phyloP scores from a whole-genome alignment of 805 yeast genomes.

The Candida schatavii region DNA sequence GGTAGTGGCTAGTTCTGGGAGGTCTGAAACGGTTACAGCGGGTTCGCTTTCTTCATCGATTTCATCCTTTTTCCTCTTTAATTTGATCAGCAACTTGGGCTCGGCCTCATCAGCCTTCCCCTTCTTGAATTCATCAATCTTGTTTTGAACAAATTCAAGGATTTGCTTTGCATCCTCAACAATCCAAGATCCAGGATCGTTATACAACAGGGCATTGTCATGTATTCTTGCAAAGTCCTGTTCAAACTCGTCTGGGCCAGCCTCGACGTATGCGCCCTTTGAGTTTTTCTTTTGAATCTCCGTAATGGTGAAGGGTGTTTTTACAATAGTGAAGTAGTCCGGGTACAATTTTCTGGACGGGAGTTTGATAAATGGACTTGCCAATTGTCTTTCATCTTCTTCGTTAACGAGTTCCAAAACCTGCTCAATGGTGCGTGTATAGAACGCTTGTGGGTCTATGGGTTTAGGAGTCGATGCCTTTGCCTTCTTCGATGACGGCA shows the following conservation, averaged over 20 bases:
- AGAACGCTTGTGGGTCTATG: constrained; percentile 16
- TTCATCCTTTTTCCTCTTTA: constrained; percentile 1
- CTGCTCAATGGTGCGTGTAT: constrained; percentile 27
- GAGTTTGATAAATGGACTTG: constrained; percentile 29
- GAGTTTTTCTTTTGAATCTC: constrained; percentile 34
- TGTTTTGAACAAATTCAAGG: constrained; percentile 53
- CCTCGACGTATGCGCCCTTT: constrained; percentile 38
- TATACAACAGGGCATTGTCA: constrained; percentile 39
- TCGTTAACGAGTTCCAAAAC: constrained; percentile 33
- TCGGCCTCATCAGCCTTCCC: constrained; percentile 2
- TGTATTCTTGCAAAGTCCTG: constrained; percentile 34
- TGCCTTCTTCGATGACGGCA: constrained; percentile 12
- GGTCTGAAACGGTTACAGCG: constrained; percentile 10
- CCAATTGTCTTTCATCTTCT: constrained; percentile 18
- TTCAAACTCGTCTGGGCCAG: constrained; percentile 39
- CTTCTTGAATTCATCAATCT: constrained; percentile 27
- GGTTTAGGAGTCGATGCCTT: not conserved
- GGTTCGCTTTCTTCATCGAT: constrained; percentile 7
- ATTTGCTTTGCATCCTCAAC: constrained; percentile 63
- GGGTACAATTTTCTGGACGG: constrained; percentile 39
- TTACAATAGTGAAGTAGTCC: constrained; percentile 36
- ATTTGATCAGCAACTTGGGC: constrained; percentile 3
- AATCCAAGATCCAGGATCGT: constrained; percentile 49
- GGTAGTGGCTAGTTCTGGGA: constrained; percentile 19
- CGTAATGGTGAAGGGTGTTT: constrained; percentile 30